These are phyloP conservation scores for Aspergillus latus DNA, from an alignment of 2,329 filamentous ascomycete genomes.

Conservation along the genomic window DNA sequence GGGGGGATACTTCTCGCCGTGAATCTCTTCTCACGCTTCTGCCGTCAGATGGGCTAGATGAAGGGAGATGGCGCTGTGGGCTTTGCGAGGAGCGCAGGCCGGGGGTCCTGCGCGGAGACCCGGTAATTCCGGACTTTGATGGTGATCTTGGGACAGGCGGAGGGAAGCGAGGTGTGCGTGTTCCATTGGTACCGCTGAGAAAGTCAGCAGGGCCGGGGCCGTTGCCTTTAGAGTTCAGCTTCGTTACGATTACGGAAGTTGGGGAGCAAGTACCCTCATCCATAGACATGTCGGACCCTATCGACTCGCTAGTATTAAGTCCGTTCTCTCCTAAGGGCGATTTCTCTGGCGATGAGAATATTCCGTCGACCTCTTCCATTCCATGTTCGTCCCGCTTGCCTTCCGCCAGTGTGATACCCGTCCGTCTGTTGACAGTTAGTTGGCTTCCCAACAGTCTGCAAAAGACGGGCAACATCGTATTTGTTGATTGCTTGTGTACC, in stretches of 20 bases:
- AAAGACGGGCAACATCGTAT: neutral
- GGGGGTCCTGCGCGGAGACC: slow-evolving; percentile 45
- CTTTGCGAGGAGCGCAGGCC: slow-evolving; percentile 45
- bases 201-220: slow-evolving; percentile 45
- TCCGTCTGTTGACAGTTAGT: slow-evolving; percentile 64
- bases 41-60: slow-evolving; percentile 41
- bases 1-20: slow-evolving; percentile 35
- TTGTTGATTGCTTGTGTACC: neutral
- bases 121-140: slow-evolving; percentile 45
- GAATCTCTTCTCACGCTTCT: slow-evolving; percentile 27
- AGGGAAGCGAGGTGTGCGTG: slow-evolving; percentile 38
- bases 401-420: slow-evolving; percentile 77
- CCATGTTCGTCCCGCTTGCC: slow-evolving; percentile 87
- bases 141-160: slow-evolving; percentile 47
- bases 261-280: slow-evolving; percentile 55
- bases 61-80: slow-evolving; percentile 32
- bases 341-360: slow-evolving; percentile 85
- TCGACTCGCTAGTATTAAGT: slow-evolving; percentile 40
- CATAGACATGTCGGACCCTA: slow-evolving; percentile 63
- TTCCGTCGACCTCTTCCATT: slow-evolving; percentile 79
- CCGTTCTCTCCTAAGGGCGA: slow-evolving; percentile 44
- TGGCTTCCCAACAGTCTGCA: neutral
- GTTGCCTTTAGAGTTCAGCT: slow-evolving; percentile 32
- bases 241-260: neutral
- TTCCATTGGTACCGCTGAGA: slow-evolving; percentile 34